Evolutionary conservation across 257 asterid species (phyloP).

Genomic region (Solanum pinnatisectum): DNA sequence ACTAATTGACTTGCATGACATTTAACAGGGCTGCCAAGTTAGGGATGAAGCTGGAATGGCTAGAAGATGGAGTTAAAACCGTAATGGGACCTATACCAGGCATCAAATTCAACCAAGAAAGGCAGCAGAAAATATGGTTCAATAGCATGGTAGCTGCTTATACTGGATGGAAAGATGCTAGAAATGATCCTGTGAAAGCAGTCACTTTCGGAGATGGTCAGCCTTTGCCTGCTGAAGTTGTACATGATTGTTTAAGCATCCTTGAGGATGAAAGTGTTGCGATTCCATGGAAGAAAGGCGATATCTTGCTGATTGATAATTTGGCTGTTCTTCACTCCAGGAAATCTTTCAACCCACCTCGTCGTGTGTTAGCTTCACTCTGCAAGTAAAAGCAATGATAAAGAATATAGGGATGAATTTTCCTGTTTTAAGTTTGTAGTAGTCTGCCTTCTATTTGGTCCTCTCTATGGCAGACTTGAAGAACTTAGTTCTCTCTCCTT

Average conservation of each 20-base stretch:
- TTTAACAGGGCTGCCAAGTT: conserved; percentile 58
- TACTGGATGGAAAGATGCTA: conserved; percentile 71
- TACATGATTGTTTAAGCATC: conserved; percentile 52
- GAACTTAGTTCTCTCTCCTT: neutral
- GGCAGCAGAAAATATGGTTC: conserved; percentile 72
- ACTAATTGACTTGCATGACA: neutral
- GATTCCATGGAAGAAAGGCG: conserved; percentile 79
- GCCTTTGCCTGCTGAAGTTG: conserved; percentile 47
- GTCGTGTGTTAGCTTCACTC: conserved; percentile 71
- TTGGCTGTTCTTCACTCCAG: conserved; percentile 84
- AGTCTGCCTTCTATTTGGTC: neutral
- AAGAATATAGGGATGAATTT: neutral
- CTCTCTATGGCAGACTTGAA: neutral
- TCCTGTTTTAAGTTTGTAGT: neutral
- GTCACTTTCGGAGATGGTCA: conserved; percentile 72
- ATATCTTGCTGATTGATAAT: conserved; percentile 60
- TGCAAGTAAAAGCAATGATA: conserved; percentile 41
- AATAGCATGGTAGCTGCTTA: conserved; percentile 91
- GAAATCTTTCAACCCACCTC: conserved; percentile 62
- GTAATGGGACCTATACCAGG: conserved; percentile 89
- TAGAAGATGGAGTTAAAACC: conserved; percentile 49
- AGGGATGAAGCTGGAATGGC: conserved; percentile 85
- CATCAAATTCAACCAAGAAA: conserved; percentile 39
- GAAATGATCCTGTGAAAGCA: conserved; percentile 73
- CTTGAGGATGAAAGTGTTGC: conserved; percentile 71